These are phyloP conservation scores for Prunus dulcis DNA, from an alignment of 306 rosid genomes.

Conservation along the genomic window DNA sequence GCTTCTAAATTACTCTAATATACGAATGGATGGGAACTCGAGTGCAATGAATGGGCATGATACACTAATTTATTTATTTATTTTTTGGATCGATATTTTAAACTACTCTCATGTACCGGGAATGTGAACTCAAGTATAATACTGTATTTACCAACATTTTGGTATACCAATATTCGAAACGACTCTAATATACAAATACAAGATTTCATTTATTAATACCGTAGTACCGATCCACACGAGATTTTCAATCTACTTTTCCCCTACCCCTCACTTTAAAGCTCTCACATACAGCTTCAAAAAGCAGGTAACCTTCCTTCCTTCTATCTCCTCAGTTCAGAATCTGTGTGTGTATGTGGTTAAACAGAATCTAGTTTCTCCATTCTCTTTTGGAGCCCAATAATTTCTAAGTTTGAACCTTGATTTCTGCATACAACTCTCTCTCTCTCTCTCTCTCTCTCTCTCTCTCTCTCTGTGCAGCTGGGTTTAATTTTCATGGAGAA, in stretches of 20 bases:
- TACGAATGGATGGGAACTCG: too few species aligned
- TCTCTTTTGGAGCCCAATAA: not conserved
- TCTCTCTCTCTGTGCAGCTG: not conserved
- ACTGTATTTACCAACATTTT: too few species aligned
- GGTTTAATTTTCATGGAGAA: constrained; percentile 29
- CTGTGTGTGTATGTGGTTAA: not conserved
- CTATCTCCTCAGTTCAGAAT: not conserved
- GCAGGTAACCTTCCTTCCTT: not conserved
- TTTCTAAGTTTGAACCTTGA: not conserved
- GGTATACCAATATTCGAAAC: too few species aligned
- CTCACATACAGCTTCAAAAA: not conserved
- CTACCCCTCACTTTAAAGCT: not conserved
- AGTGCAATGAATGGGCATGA: too few species aligned
- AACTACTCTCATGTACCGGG: too few species aligned
- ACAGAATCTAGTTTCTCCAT: not conserved
- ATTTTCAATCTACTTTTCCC: not conserved
- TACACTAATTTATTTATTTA: too few species aligned
- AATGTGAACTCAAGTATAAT: too few species aligned
- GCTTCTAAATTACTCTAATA: too few species aligned
- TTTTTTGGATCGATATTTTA: too few species aligned
- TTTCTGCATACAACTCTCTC: not conserved
- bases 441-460: not conserved
- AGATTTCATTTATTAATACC: not conserved
- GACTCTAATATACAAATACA: too few species aligned
- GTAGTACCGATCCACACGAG: not conserved